Evolutionary conservation across 441 rosid species (phyloP).

Genomic region (Raphanus hybrid): DNA sequence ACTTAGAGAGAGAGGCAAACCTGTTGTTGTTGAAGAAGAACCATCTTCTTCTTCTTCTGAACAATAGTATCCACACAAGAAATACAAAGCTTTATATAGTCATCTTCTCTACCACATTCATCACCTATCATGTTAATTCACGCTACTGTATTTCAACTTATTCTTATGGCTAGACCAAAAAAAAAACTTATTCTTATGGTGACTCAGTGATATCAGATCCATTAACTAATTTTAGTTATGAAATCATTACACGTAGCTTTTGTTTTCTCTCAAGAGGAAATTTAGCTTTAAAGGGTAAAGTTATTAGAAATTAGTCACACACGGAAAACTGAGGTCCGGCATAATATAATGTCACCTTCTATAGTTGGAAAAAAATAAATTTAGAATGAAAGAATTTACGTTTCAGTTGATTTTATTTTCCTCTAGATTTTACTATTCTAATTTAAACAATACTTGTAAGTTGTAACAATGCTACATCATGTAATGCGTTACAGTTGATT

Average conservation of each 20-base stretch:
- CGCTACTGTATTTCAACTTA: slow-evolving; percentile 5
- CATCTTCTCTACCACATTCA: slow-evolving; percentile 16
- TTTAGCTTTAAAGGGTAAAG: too few species aligned
- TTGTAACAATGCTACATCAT: too few species aligned
- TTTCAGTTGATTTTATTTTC: too few species aligned
- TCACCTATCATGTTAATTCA: slow-evolving; percentile 24
- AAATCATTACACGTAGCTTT: too few species aligned
- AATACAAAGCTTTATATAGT: slow-evolving; percentile 12
- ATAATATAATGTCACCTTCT: too few species aligned
- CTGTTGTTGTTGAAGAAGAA: slow-evolving; percentile 35
- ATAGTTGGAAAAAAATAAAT: too few species aligned
- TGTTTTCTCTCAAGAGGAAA: too few species aligned
- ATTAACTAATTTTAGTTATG: neutral
- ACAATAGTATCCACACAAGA: slow-evolving; percentile 22
- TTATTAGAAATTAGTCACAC: neutral
- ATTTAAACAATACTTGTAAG: too few species aligned
- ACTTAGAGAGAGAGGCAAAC: slow-evolving; percentile 73
- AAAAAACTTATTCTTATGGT: neutral
- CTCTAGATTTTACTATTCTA: too few species aligned
- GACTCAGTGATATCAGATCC: neutral
- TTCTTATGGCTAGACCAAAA: neutral
- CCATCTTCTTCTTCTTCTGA: slow-evolving; percentile 18
- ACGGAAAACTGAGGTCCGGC: neutral
- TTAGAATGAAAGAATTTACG: too few species aligned
- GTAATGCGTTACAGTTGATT: too few species aligned